Conservation (phyloP, 2,329 filamentous ascomycete genomes). For the Ciborinia camelliae region DNA sequence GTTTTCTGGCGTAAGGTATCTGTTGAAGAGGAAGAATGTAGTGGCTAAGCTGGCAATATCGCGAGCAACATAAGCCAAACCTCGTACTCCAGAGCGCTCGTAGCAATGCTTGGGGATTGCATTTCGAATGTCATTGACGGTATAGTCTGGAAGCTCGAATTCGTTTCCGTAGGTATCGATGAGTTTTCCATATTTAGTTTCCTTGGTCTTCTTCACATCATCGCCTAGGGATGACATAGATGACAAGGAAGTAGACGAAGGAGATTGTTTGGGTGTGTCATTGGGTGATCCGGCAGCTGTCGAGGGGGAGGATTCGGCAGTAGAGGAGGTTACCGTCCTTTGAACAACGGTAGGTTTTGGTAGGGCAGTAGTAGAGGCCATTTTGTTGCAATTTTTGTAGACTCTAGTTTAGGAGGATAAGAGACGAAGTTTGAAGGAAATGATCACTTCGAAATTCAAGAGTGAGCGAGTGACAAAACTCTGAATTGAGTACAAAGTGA, state of each 20-base stretch:
- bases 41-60: conserved; percentile 69
- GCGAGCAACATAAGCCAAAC: conserved; percentile 79
- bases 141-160: conserved; percentile 91
- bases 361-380: conserved; percentile 37
- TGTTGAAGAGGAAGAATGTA: conserved; percentile 87
- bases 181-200: conserved; percentile 58
- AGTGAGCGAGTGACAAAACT: not conserved
- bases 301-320: conserved; percentile 44
- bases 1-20: conserved; percentile 79
- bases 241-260: conserved; percentile 89
- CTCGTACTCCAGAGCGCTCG: conserved; percentile 73
- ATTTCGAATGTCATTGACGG: conserved; percentile 95
- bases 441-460: not conserved
- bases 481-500: conserved; percentile 1
- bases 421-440: not conserved
- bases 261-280: conserved; percentile 58
- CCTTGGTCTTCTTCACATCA: conserved; percentile 40
- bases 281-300: conserved; percentile 56
- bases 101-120: conserved; percentile 98
- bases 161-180: conserved; percentile 92
- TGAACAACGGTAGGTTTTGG: conserved; percentile 27
- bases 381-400: conserved; percentile 22
- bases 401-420: not conserved
- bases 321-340: conserved; percentile 33
- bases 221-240: conserved; percentile 70